Base-by-base conservation (phyloP, 2,329 filamentous ascomycete genomes). In the Pseudogymnoascus sp. region DNA sequence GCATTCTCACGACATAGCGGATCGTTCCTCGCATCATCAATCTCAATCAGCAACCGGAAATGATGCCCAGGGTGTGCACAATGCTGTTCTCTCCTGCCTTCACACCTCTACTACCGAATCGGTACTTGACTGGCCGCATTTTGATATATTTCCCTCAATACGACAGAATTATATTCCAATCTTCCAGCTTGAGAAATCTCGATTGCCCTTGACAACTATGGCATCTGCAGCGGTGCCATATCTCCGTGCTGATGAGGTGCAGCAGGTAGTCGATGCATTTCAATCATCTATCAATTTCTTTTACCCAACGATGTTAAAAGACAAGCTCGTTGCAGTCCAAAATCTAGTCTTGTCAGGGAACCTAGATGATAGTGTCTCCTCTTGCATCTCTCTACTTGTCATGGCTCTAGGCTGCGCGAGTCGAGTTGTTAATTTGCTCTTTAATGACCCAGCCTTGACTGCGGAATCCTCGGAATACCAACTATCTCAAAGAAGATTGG, bases 41-140 rank as follows among this genome's bases (percentile, higher is more conserved):
- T 63, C 72, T 77, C 35, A 55, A n/a, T 55, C 49, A 55, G 5
- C 49, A 19, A 19, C 49, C 19, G 41, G 23, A 23, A 61, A 61
- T 45, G 52, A 58, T 16, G 43, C 21, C 6, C 31, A 58, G 3
- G 58, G 59, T 12, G 45, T 64, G 14, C 65, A 78, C 64, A 82
- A 81, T 62, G 79, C 80, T 0, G 76, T 79, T 2, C 70, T 82
- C 4, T 78, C 80, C 8, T 78, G 77, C 0, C 77, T 80, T 72
- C 80, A 81, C 67, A 80, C 77, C 0, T 81, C 78, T 0, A 78
- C 78, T 0, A 81, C 79, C 0, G 79, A 81, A 66, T 79, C 77
- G 0, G 74, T 82, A n/a, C 73, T 82, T 0, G 76, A 78, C 62
- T 81, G 79, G 80, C 78, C 77, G 6, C 77, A 80, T 62, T 81